A percentile compares a stretch with the other conserved stretches of the same genome.
These are phyloP conservation scores for Closterium sp. DNA, from an alignment of 139 green algal species.

Conservation along the genomic window DNA sequence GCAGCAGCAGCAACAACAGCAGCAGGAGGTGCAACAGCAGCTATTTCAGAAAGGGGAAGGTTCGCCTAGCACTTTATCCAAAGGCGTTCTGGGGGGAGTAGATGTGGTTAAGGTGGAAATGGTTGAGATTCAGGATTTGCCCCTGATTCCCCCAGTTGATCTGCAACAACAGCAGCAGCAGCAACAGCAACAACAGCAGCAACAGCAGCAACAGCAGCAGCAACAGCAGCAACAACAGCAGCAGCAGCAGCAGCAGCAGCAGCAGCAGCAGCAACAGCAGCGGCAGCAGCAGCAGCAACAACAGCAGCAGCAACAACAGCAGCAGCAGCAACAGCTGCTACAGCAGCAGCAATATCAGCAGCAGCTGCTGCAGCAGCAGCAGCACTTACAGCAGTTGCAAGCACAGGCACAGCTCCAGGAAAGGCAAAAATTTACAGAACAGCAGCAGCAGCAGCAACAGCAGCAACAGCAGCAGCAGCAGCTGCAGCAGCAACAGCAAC, in stretches of 20 bases:
- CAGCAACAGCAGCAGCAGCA: no score
- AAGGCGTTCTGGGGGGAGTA: not conserved
- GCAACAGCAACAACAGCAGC: no score
- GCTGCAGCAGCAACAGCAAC: no score
- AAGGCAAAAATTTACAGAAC: not conserved
- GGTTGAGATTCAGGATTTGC: not conserved
- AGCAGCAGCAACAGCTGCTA: no score
- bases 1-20: no score
- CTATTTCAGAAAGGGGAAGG: not conserved
- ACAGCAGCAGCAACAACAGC: no score
- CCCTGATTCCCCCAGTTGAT: not conserved
- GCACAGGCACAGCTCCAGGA: not conserved
- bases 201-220: no score
- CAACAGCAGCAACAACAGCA: no score
- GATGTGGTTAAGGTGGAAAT: not conserved
- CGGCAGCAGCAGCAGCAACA: no score
- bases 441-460: no score
- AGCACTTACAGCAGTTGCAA: slow-evolving; percentile 5
- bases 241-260: no score
- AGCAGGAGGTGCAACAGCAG: not conserved
- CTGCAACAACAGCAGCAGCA: not conserved
- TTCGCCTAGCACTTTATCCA: not conserved
- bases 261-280: no score
- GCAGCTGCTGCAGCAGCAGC: not conserved
- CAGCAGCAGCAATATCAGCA: not conserved